A percentile compares a stretch with the other conserved stretches of the same genome.
Conservation (phyloP, 169 alveolate species). For the Plasmodium gaboni region DNA sequence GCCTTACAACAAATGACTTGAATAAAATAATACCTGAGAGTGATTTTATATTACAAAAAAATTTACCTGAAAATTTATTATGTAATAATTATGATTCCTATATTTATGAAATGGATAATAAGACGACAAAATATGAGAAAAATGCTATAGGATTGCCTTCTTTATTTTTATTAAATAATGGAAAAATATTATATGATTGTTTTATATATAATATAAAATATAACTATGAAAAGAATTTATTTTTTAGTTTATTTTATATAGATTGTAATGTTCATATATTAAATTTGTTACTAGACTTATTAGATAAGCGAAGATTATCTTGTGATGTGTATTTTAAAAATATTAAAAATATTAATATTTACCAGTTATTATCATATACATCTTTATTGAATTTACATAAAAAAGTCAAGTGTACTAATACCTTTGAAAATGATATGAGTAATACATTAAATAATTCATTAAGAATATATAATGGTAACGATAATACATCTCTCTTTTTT, state of each 20-base stretch:
- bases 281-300: constrained; percentile 13
- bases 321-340: constrained; percentile 58
- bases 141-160: constrained; percentile 40
- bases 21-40: constrained; percentile 46
- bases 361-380: constrained; percentile 33
- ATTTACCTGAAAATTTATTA: constrained; percentile 39
- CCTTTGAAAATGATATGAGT: neutral
- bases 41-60: constrained; percentile 33
- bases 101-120: constrained; percentile 12
- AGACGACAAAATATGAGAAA: constrained; percentile 30
- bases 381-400: neutral
- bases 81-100: constrained; percentile 18
- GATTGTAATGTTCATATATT: constrained; percentile 32
- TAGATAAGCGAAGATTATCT: constrained; percentile 53
- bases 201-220: constrained; percentile 66
- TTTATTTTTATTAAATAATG: constrained; percentile 81
- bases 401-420: neutral
- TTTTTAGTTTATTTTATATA: constrained; percentile 41
- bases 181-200: constrained; percentile 81
- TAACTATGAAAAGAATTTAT: constrained; percentile 10
- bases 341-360: constrained; percentile 28
- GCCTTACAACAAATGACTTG: constrained; percentile 80
- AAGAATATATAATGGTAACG: neutral
- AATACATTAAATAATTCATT: neutral
- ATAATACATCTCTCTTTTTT: neutral